Base-by-base conservation (phyloP, 1,284 basidiomycete species). In the Cystobasidiaceae sp. region DNA sequence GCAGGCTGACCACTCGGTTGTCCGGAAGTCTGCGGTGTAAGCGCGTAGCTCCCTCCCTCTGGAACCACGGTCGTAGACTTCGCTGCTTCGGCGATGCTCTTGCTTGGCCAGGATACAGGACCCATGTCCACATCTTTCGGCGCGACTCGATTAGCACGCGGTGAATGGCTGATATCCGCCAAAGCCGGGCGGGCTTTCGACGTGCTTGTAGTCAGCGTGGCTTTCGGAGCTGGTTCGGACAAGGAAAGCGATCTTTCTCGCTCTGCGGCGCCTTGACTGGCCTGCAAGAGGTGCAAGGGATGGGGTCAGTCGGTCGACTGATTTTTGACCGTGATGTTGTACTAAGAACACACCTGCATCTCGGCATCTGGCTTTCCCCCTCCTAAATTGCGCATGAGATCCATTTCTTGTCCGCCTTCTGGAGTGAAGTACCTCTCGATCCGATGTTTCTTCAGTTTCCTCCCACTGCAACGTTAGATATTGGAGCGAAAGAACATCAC, bases 401-500 rank as follows among this genome's bases (percentile, higher is more conserved):
- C 43, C 23, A 25, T 46, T 39, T 64, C 61, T 56, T 44, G 51
- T 11, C 61, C 61, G 30, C 48, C 25, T n/a, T 45, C 48, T 5
- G 52, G 51, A 13, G 51, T 44, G 39, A 64, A 64, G 23, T 64
- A 64, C 5, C 27, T 7, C 43, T 55, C 41, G 30, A 32, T 30
- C 45, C 41, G 45, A 6, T 21, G 33, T 30, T 41, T 51, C 4
- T 33, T 21, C 23, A 34, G 45, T 39, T 30, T 33, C 1, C 21
- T 23, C 25, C 32, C 33, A 11, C 34, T 64, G 30, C 32, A 25
- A 3, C 8, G 6, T 13, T n/a, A n/a, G n/a, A n/a, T n/a, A n/a
- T n/a, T n/a, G n/a, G n/a, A n/a, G n/a, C n/a, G n/a, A n/a, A n/a
- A n/a, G n/a, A n/a, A n/a, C n/a, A n/a, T n/a, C n/a, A n/a, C n/a